These are phyloP conservation scores for Fistulifera pelliculosa DNA, from an alignment of 108 stramenopile genomes.

Conservation along the genomic window DNA sequence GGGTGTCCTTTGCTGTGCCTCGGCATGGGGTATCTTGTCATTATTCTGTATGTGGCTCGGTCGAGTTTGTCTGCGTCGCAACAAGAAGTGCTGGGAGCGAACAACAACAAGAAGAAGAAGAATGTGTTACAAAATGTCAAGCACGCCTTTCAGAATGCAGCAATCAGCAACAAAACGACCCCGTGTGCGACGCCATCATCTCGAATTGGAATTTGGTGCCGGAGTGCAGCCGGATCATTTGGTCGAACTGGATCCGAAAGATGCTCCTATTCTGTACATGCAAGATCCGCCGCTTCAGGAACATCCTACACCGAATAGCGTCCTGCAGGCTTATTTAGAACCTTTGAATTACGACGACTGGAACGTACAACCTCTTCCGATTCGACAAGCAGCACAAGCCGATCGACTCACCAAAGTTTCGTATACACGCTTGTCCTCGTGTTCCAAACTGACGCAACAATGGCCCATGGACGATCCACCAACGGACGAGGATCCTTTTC, in stretches of 20 bases:
- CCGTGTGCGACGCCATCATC: constrained; percentile 1
- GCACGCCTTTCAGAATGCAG: neutral
- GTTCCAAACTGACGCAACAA: constrained; percentile 37
- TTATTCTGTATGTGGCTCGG: too few relatives aligned
- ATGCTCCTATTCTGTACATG: too few relatives aligned
- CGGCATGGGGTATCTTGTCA: too few relatives aligned
- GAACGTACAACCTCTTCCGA: constrained; percentile 28
- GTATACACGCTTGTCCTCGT: constrained; percentile 23
- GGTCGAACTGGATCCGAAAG: neutral
- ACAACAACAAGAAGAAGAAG: too few relatives aligned
- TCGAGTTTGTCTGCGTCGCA: too few relatives aligned
- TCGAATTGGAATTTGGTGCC: constrained; percentile 18
- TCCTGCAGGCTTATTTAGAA: constrained; percentile 32
- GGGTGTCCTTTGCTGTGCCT: too few relatives aligned
- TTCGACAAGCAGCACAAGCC: constrained; percentile 6
- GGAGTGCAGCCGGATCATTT: constrained; percentile 14
- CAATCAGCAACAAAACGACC: neutral
- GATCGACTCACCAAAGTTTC: neutral
- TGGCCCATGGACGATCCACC: constrained; percentile 64
- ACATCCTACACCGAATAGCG: constrained; percentile 11
- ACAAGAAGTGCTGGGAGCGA: too few relatives aligned
- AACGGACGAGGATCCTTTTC: constrained; percentile 70
- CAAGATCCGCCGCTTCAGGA: neutral
- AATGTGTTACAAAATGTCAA: too few relatives aligned
- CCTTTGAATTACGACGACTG: constrained; percentile 21